Conservation (phyloP, 208 protist genomes). For the Crithidia brevicula region DNA sequence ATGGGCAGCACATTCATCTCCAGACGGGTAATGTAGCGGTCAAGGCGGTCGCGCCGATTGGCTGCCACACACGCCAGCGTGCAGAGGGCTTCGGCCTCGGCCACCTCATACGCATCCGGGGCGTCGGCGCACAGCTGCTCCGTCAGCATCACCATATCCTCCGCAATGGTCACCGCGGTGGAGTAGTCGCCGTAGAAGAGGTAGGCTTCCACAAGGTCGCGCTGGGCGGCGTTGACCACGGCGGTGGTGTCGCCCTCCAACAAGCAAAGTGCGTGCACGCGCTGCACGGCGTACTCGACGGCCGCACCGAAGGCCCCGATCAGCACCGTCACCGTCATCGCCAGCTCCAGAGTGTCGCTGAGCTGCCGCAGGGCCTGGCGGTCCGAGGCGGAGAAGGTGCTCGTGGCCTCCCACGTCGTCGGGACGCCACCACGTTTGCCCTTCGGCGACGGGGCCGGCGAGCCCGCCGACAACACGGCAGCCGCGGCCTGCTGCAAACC, state of each 20-base stretch:
- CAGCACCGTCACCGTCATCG: slow-evolving; percentile 41
- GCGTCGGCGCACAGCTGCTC: slow-evolving; percentile 37
- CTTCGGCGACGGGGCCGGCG: slow-evolving; percentile 6
- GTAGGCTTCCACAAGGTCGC: slow-evolving; percentile 52
- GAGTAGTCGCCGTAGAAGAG: slow-evolving; percentile 56
- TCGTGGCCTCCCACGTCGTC: slow-evolving; percentile 6
- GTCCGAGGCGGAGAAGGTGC: slow-evolving; percentile 18
- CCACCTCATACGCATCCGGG: slow-evolving; percentile 38
- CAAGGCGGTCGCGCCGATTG: slow-evolving; percentile 25
- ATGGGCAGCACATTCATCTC: slow-evolving; percentile 32
- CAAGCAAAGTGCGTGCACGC: slow-evolving; percentile 57
- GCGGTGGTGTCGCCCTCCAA: slow-evolving; percentile 47
- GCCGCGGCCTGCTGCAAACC: slow-evolving; percentile 46
- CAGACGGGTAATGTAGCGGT: slow-evolving; percentile 21
- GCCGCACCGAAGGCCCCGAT: slow-evolving; percentile 45
- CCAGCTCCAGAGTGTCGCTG: slow-evolving; percentile 40
- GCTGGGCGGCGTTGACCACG: slow-evolving; percentile 49
- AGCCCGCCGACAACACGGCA: slow-evolving; percentile 22
- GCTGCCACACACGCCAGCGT: slow-evolving; percentile 29
- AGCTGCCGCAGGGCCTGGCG: slow-evolving; percentile 34
- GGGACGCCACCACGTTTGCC: too few species aligned
- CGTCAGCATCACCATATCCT: slow-evolving; percentile 54
- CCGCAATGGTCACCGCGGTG: slow-evolving; percentile 40
- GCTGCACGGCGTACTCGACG: slow-evolving; percentile 57
- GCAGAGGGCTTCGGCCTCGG: slow-evolving; percentile 40